These are phyloP conservation scores for Boletus eberwhitei DNA, from an alignment of 768 basidiomycete species.

Conservation along the genomic window DNA sequence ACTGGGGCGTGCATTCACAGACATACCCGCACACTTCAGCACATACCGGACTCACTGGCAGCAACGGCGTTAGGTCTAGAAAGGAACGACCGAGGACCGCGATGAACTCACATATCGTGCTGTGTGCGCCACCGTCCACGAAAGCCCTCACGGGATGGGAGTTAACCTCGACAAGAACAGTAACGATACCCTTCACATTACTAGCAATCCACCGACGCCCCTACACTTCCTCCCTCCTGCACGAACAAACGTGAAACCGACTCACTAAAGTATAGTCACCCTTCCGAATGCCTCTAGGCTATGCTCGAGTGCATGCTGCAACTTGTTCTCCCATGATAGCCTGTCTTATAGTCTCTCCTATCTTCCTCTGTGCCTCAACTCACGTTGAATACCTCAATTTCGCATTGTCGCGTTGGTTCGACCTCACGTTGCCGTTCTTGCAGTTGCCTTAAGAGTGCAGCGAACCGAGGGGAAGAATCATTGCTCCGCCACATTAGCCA, in stretches of 20 bases:
- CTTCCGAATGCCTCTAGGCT: conserved; percentile 90
- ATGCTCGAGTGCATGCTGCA: conserved; percentile 92
- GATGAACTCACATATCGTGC: conserved; percentile 79
- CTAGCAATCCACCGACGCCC: conserved; percentile 4
- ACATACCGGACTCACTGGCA: conserved; percentile 82
- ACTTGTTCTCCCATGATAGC: conserved; percentile 88
- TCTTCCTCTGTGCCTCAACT: conserved; percentile 90
- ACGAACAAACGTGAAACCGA: conserved; percentile 14
- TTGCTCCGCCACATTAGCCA: conserved; percentile 68
- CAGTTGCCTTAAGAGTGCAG: conserved; percentile 63
- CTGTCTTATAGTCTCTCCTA: conserved; percentile 90
- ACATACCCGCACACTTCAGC: conserved; percentile 87
- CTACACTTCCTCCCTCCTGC: neutral
- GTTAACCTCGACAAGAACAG: conserved; percentile 91
- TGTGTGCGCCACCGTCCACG: conserved; percentile 96
- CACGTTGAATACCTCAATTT: conserved; percentile 69
- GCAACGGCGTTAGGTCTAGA: neutral
- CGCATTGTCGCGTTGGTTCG: conserved; percentile 56
- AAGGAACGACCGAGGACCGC: neutral
- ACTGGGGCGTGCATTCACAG: neutral
- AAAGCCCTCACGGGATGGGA: conserved; percentile 89
- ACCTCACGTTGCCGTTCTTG: conserved; percentile 50
- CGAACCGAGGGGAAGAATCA: conserved; percentile 72
- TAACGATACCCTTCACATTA: conserved; percentile 29
- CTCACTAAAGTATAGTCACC: conserved; percentile 96